phyloP scores from a whole-genome alignment of 345 rosid species.

The Boechera stricta region DNA sequence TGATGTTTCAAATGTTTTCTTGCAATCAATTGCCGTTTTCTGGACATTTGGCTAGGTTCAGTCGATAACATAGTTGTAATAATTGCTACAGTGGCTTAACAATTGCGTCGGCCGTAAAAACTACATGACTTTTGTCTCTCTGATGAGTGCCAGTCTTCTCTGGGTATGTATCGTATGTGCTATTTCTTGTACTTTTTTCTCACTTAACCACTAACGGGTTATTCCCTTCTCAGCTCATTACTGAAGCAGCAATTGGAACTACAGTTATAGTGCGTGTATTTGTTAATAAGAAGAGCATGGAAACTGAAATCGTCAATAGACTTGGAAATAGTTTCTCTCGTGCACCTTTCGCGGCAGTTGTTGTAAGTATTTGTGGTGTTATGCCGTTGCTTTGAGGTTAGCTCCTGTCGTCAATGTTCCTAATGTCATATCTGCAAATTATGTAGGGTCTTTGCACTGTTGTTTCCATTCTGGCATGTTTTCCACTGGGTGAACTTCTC shows the following conservation, averaged over 20 bases:
- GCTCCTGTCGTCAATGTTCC: constrained; percentile 36
- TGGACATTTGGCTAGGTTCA: constrained; percentile 7
- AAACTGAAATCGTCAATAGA: constrained; percentile 79
- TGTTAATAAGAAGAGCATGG: constrained; percentile 75
- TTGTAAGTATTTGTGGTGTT: constrained; percentile 58
- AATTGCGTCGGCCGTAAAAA: constrained; percentile 93
- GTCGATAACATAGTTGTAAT: constrained; percentile 41
- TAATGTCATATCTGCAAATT: constrained; percentile 31
- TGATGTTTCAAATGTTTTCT: constrained; percentile 19
- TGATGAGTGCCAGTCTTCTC: constrained; percentile 77
- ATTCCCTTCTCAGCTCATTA: constrained; percentile 58
- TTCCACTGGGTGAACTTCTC: constrained; percentile 85
- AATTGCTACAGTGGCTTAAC: constrained; percentile 89
- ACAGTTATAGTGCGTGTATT: constrained; percentile 88
- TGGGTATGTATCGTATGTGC: constrained; percentile 67
- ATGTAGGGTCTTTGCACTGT: constrained; percentile 78
- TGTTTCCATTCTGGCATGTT: constrained; percentile 80
- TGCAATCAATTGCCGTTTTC: background rate
- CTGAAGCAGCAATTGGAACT: constrained; percentile 88
- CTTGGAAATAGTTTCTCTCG: constrained; percentile 96
- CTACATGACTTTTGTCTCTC: constrained; percentile 80
- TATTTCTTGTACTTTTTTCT: constrained; percentile 9
- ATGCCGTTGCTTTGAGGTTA: constrained; percentile 19
- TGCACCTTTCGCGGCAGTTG: constrained; percentile 84
- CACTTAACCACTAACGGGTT: constrained; percentile 12